Evolutionary conservation across 352 stramenopile species (phyloP).

Genomic region (Globisporangium barbulae): DNA sequence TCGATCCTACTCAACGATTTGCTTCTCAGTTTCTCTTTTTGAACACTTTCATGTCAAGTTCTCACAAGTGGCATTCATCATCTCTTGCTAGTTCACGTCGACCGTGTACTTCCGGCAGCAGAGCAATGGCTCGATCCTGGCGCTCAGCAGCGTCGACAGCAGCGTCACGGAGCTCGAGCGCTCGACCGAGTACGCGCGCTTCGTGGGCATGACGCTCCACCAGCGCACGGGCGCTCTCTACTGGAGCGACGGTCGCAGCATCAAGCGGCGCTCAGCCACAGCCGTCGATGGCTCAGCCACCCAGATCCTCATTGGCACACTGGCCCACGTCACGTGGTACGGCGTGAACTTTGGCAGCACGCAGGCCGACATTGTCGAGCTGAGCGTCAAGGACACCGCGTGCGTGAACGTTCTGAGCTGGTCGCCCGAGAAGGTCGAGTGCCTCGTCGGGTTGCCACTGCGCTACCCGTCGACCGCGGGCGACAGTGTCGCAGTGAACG

Average conservation of each 20-base stretch:
- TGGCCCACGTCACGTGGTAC: conserved; percentile 46
- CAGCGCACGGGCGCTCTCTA: conserved; percentile 31
- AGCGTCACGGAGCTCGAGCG: conserved; percentile 30
- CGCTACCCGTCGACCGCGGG: conserved; percentile 16
- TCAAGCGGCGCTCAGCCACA: conserved; percentile 25
- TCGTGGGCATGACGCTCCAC: conserved; percentile 44
- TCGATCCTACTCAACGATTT: not conserved
- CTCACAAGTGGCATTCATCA: too few relatives aligned
- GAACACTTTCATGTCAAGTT: not conserved
- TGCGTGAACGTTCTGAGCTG: conserved; percentile 48
- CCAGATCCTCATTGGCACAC: conserved; percentile 32
- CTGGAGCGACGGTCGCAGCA: conserved; percentile 55
- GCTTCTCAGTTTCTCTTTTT: not conserved
- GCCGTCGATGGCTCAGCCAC: conserved; percentile 9
- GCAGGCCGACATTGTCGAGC: conserved; percentile 25
- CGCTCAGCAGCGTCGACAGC: conserved; percentile 40
- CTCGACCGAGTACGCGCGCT: conserved; percentile 37
- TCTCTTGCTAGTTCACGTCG: conserved; percentile 25
- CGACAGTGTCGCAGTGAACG: not conserved
- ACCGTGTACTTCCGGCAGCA: conserved; percentile 67
- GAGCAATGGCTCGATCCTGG: conserved; percentile 48
- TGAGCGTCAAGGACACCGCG: conserved; percentile 34
- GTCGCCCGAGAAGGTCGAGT: conserved; percentile 43
- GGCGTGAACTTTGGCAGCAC: conserved; percentile 50
- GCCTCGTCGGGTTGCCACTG: conserved; percentile 44